Conservation (phyloP, 2,329 filamentous ascomycete genomes). For the Beauveria rudraprayagi region DNA sequence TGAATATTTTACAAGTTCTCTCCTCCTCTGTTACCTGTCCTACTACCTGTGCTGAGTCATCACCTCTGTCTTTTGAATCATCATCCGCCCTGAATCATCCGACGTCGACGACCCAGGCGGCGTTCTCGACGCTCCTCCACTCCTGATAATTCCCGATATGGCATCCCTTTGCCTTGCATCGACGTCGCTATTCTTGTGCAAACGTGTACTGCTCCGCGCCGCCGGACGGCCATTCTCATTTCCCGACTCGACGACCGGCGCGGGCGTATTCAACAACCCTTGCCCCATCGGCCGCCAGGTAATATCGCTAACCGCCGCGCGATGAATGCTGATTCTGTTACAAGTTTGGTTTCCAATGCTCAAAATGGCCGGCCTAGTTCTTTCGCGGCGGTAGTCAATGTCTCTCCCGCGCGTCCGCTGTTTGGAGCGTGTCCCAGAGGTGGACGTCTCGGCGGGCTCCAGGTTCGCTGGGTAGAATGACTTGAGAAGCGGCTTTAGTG, state of each 20-base stretch:
- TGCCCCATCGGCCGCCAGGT: neutral
- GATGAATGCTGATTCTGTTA: neutral
- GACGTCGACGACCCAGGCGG: neutral
- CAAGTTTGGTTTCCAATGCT: neutral
- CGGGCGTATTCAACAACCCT: neutral
- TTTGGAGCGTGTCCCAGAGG: neutral
- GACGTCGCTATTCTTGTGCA: neutral
- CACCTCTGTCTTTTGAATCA: neutral
- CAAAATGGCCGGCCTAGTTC: neutral
- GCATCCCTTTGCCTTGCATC: neutral
- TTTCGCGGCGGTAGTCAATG: neutral
- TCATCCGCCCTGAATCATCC: neutral
- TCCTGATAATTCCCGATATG: neutral
- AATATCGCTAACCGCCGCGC: neutral
- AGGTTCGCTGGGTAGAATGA: neutral
- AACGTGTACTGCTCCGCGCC: neutral
- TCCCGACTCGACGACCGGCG: too few species aligned
- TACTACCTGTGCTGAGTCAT: neutral
- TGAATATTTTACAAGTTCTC: too few species aligned
- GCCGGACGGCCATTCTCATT: neutral
- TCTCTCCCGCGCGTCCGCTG: neutral
- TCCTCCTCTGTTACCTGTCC: too few species aligned
- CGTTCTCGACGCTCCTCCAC: neutral
- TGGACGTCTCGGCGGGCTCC: neutral
- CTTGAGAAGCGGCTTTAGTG: conserved; percentile 5